Evolutionary conservation across 2,329 filamentous ascomycete genomes (phyloP).

Genomic region (Neonectria sp.): DNA sequence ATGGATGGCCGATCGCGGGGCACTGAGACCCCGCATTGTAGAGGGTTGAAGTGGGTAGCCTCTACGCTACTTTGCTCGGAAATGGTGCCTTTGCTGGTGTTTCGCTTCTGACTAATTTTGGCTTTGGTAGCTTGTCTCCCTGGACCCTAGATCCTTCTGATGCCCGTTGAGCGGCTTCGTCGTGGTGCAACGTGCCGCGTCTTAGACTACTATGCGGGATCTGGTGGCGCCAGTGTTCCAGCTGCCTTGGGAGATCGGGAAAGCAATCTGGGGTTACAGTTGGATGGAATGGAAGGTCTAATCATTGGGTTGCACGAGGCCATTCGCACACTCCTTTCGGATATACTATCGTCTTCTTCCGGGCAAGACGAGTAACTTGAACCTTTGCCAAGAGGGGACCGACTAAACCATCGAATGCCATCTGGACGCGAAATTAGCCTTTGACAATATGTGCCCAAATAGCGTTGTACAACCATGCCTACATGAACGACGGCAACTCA

Average conservation of each 20-base stretch:
- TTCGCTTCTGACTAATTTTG: too few species aligned
- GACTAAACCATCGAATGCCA: neutral
- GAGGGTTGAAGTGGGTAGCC: slow-evolving; percentile 10
- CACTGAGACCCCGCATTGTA: slow-evolving; percentile 19
- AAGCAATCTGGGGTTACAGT: too few species aligned
- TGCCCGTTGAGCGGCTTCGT: neutral
- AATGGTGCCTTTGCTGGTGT: too few species aligned
- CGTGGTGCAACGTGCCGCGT: neutral
- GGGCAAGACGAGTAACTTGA: neutral
- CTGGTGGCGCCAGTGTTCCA: too few species aligned
- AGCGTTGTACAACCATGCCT: neutral
- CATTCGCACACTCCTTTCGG: too few species aligned
- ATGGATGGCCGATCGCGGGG: slow-evolving; percentile 25
- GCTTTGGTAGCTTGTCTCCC: neutral
- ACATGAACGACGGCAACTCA: neutral
- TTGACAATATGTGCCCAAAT: too few species aligned
- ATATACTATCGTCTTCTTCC: too few species aligned
- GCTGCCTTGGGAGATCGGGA: too few species aligned
- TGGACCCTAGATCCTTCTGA: too few species aligned
- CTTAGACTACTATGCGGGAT: too few species aligned
- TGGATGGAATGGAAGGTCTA: too few species aligned
- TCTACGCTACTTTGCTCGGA: slow-evolving; percentile 6
- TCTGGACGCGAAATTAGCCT: neutral
- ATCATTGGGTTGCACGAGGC: too few species aligned
- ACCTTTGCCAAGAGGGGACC: neutral